Conservation (phyloP, 2,329 filamentous ascomycete genomes). For the Coniochaeta ligniaria region DNA sequence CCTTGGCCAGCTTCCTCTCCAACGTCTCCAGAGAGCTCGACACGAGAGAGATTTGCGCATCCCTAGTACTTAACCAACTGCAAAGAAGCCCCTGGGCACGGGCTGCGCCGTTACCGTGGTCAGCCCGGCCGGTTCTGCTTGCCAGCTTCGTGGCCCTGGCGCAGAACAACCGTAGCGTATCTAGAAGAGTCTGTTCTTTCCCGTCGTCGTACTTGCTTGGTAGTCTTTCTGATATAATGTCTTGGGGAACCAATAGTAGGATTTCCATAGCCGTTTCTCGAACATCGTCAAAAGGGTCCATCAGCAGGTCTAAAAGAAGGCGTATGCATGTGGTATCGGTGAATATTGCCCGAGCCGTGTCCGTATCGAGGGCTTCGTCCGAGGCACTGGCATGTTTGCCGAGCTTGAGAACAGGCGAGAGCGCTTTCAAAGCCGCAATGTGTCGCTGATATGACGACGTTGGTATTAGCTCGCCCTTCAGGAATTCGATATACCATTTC, state of each 20-base stretch:
- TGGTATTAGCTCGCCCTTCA: slow-evolving; percentile 67
- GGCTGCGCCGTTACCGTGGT: slow-evolving; percentile 88
- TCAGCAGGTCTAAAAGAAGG: slow-evolving; percentile 67
- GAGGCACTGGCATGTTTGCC: slow-evolving; percentile 43
- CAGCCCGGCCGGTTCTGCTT: slow-evolving; percentile 69
- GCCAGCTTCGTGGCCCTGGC: slow-evolving; percentile 49
- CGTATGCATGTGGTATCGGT: slow-evolving; percentile 46
- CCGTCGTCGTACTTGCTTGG: neutral
- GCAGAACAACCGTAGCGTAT: slow-evolving; percentile 39
- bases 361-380: slow-evolving; percentile 16
- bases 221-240: slow-evolving; percentile 19
- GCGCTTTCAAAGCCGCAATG: slow-evolving; percentile 68
- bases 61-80: slow-evolving; percentile 39
- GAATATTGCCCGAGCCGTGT: slow-evolving; percentile 18
- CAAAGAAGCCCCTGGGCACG: slow-evolving; percentile 66
- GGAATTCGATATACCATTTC: slow-evolving; percentile 65
- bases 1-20: slow-evolving; percentile 56
- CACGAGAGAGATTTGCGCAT: slow-evolving; percentile 43
- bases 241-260: slow-evolving; percentile 40
- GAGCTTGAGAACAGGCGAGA: slow-evolving; percentile 60
- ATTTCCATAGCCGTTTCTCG: slow-evolving; percentile 50
- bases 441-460: slow-evolving; percentile 88
- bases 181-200: slow-evolving; percentile 12
- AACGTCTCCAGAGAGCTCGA: slow-evolving; percentile 52
- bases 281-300: slow-evolving; percentile 93